Percentiles rank a stretch among this genome's conserved stretches.
phyloP scores from a whole-genome alignment of 225 moss, liverwort and hornwort species.

The Anthoceros angustus region DNA sequence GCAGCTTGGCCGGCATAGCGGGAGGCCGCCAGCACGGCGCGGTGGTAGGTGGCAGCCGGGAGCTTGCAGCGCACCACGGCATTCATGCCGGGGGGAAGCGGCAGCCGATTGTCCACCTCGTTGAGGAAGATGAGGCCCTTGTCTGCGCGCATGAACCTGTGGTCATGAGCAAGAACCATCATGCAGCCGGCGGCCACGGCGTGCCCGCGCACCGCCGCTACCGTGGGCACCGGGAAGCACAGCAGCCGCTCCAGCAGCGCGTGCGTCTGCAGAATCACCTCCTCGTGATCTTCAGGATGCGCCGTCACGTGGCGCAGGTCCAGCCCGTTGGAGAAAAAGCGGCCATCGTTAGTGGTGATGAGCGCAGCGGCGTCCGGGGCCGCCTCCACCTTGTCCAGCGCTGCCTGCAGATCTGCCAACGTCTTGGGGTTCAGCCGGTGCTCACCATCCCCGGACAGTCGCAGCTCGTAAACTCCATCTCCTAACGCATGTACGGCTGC shows the following conservation, averaged over 20 bases:
- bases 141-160: conserved; percentile 74
- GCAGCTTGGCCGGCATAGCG: conserved; percentile 58
- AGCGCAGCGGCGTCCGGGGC: conserved; percentile 49
- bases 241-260: conserved; percentile 49
- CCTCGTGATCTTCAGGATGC: conserved; percentile 7
- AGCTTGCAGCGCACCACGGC: conserved; percentile 72
- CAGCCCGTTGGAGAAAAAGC: conserved; percentile 60
- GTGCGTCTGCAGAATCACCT: conserved; percentile 14
- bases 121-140: conserved; percentile 83
- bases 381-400: conserved; percentile 32
- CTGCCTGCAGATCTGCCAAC: conserved; percentile 23
- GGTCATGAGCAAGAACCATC: conserved; percentile 77
- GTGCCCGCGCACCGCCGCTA: conserved; percentile 81
- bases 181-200: conserved; percentile 92
- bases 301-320: conserved; percentile 32
- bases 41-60: conserved; percentile 58
- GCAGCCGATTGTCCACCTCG: conserved; percentile 65
- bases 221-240: conserved; percentile 54
- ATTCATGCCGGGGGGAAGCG: conserved; percentile 72
- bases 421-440: conserved; percentile 42
- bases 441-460: conserved; percentile 45
- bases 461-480: conserved; percentile 41
- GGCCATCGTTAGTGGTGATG: conserved; percentile 64
- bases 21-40: conserved; percentile 60
- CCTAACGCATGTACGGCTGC: neutral